phyloP scores from a whole-genome alignment of 805 yeast species.

The Maudiozyma barnettii region DNA sequence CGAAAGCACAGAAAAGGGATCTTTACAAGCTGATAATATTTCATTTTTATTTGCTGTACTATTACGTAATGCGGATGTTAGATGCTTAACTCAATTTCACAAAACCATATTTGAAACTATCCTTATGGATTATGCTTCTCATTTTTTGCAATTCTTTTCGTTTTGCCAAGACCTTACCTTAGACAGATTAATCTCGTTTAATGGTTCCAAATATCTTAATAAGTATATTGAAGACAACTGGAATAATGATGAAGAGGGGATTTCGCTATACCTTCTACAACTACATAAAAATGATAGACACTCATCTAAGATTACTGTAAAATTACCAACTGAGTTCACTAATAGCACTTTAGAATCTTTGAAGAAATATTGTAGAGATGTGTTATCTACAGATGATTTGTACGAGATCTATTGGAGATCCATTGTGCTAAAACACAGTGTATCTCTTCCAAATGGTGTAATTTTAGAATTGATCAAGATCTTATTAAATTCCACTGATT shows the following conservation, averaged over 20 bases:
- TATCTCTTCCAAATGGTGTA: neutral
- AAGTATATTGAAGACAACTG: conserved; percentile 38
- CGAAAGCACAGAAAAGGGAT: neutral
- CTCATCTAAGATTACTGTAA: conserved; percentile 27
- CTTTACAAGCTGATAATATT: conserved; percentile 21
- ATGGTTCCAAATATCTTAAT: conserved; percentile 38
- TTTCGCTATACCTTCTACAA: conserved; percentile 36
- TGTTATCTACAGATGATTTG: conserved; percentile 8
- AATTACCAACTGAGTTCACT: conserved; percentile 21
- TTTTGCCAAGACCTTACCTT: conserved; percentile 32
- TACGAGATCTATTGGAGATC: conserved; percentile 46
- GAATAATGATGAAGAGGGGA: conserved; percentile 29
- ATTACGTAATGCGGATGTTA: conserved; percentile 47
- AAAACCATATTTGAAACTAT: conserved; percentile 35
- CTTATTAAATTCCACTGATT: neutral
- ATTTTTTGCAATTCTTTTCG: conserved; percentile 36
- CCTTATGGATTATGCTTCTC: conserved; percentile 33
- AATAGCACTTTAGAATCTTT: conserved; percentile 2
- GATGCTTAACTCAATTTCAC: conserved; percentile 40
- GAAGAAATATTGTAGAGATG: conserved; percentile 4
- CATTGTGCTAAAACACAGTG: conserved; percentile 32
- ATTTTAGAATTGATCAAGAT: neutral
- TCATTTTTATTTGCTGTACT: conserved; percentile 41
- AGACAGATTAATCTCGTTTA: conserved; percentile 36
- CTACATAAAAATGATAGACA: conserved; percentile 23